These are phyloP conservation scores for Aspergillus sclerotiicarbonarius DNA, from an alignment of 495 filamentous ascomycete species.

Conservation along the genomic window DNA sequence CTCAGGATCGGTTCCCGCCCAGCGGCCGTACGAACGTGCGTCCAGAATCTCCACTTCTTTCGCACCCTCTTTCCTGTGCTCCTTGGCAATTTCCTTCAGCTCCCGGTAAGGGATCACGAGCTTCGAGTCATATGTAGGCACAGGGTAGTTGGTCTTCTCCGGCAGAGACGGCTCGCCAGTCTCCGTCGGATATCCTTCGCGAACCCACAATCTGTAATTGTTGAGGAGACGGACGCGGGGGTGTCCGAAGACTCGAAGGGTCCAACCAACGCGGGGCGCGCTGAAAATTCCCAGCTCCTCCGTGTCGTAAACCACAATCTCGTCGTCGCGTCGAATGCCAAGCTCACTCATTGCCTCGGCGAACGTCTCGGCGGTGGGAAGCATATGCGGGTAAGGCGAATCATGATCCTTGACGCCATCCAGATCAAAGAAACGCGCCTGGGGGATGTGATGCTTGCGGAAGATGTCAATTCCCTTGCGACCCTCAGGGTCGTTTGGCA, in stretches of 20 bases:
- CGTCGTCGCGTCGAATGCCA: conserved; percentile 82
- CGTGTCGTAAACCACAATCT: conserved; percentile 89
- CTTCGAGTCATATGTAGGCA: conserved; percentile 51
- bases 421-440: conserved; percentile 93
- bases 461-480: conserved; percentile 78
- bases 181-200: conserved; percentile 76
- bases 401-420: conserved; percentile 83
- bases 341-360: conserved; percentile 82
- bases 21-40: conserved; percentile 77
- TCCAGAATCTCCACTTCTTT: conserved; percentile 87
- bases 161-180: conserved; percentile 66
- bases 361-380: conserved; percentile 76
- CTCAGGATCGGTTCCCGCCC: conserved; percentile 79
- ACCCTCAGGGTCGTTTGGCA: conserved; percentile 78
- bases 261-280: conserved; percentile 92
- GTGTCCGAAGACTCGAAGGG: conserved; percentile 85
- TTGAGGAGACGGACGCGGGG: conserved; percentile 86
- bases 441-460: conserved; percentile 73
- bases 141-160: conserved; percentile 53
- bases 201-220: conserved; percentile 89
- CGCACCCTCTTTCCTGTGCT: conserved; percentile 73
- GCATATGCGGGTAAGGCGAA: conserved; percentile 95
- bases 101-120: conserved; percentile 73
- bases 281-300: conserved; percentile 88
- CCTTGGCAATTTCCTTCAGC: conserved; percentile 70